A percentile compares a stretch with the other conserved stretches of the same genome.
Evolutionary conservation across 2,329 filamentous ascomycete species (phyloP).

Genomic region (Exophiala sideris): DNA sequence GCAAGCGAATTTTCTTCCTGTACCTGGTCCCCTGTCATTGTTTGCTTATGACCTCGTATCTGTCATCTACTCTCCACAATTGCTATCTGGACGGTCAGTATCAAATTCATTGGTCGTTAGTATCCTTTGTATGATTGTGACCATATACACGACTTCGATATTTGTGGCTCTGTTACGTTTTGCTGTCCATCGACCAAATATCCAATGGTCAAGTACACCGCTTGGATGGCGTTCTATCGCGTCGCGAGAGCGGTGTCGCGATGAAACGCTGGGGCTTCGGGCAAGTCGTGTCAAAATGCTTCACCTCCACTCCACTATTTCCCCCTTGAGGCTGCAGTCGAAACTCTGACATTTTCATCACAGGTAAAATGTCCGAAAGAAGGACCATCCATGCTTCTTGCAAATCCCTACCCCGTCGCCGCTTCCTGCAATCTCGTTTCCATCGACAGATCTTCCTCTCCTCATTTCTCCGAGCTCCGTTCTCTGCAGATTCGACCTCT

Average conservation of each 20-base stretch:
- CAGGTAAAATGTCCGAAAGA: slow-evolving; percentile 5
- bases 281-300: slow-evolving; percentile 1
- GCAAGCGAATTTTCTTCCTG: background rate
- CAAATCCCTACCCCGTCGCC: slow-evolving; percentile 1
- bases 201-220: background rate
- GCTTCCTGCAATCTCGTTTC: slow-evolving; percentile 21
- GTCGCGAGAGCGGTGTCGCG: background rate
- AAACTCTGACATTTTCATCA: slow-evolving; percentile 18
- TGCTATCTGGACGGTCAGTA: slow-evolving; percentile 9
- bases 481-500: slow-evolving; percentile 12
- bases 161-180: background rate
- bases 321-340: slow-evolving; percentile 18
- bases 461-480: slow-evolving; percentile 10
- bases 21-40: too few species aligned
- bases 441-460: slow-evolving; percentile 5
- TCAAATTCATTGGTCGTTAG: background rate
- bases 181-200: too few species aligned
- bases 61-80: slow-evolving; percentile 19
- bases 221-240: background rate
- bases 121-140: background rate
- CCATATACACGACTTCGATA: background rate
- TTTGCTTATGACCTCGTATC: background rate
- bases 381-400: background rate
- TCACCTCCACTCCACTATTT: slow-evolving; percentile 11
- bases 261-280: slow-evolving; percentile 15